Evolutionary conservation across 805 yeast genomes (phyloP).

Genomic region (Saccharomycopsis amapae): DNA sequence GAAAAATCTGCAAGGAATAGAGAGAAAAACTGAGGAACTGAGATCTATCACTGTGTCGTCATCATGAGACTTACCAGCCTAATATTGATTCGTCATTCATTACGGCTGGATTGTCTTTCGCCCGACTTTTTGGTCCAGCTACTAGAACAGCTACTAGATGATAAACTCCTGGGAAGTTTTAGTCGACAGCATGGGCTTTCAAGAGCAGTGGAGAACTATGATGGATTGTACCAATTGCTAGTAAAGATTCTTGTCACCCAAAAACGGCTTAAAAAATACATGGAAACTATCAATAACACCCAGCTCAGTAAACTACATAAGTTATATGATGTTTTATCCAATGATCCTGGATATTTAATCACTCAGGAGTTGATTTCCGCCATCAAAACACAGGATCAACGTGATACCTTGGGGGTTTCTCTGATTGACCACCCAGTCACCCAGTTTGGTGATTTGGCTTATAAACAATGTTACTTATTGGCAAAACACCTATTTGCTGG

Average conservation of each 20-base stretch:
- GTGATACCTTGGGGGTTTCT: not conserved
- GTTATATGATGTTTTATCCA: slow-evolving; percentile 6
- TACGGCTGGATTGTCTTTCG: slow-evolving; percentile 2
- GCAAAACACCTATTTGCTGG: slow-evolving; percentile 3
- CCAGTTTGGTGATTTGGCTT: slow-evolving; percentile 3
- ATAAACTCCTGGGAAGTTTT: no score
- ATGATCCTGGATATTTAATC: not conserved
- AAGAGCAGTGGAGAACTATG: no score
- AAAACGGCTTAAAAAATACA: slow-evolving; percentile 3
- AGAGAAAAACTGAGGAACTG: no score
- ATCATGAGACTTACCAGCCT: slow-evolving; percentile 11
- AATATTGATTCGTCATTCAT: slow-evolving; percentile 12
- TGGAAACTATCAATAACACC: slow-evolving; percentile 8
- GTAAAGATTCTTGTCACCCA: slow-evolving; percentile 7
- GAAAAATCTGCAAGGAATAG: no score
- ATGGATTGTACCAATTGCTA: slow-evolving; percentile 3
- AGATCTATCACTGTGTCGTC: no score
- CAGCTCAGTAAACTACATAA: slow-evolving; percentile 6
- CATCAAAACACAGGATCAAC: not conserved
- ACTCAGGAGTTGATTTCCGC: not conserved
- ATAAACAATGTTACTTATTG: slow-evolving; percentile 10
- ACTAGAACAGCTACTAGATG: slow-evolving; percentile 6
- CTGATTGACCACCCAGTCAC: slow-evolving; percentile 2
- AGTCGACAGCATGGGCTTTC: no score
- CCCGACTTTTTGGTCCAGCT: slow-evolving; percentile 2